These are phyloP conservation scores for Blastocystis sp. DNA, from an alignment of 352 stramenopile genomes.

Conservation along the genomic window DNA sequence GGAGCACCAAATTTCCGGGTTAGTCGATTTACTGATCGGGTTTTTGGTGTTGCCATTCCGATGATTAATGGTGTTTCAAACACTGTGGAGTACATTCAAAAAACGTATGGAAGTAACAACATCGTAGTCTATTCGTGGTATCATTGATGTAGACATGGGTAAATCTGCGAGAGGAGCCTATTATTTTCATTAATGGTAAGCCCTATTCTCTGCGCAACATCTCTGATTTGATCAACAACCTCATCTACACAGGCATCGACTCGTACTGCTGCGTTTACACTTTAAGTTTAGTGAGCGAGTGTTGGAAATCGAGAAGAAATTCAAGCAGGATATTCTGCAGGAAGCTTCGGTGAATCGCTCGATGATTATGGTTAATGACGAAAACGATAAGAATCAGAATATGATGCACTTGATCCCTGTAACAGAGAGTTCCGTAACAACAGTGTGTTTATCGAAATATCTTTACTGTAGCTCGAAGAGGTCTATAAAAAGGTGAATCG, in stretches of 20 bases:
- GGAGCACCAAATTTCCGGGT: slow-evolving; percentile 77
- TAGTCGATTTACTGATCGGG: slow-evolving; percentile 69
- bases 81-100: slow-evolving; percentile 62
- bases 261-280: slow-evolving; percentile 58
- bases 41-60: slow-evolving; percentile 62
- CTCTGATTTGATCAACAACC: slow-evolving; percentile 75
- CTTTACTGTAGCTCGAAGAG: slow-evolving; percentile 2
- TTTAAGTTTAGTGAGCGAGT: slow-evolving; percentile 70
- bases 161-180: slow-evolving; percentile 80
- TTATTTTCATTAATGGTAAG: slow-evolving; percentile 77
- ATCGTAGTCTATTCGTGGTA: slow-evolving; percentile 66
- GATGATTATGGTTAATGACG: slow-evolving; percentile 63
- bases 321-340: slow-evolving; percentile 75
- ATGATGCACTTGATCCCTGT: slow-evolving; percentile 47
- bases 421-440: neutral
- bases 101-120: slow-evolving; percentile 69
- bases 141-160: slow-evolving; percentile 69
- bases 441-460: neutral
- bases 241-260: slow-evolving; percentile 77
- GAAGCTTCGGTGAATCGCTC: slow-evolving; percentile 67
- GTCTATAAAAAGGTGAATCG: neutral
- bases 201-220: slow-evolving; percentile 77
- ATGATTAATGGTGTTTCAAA: slow-evolving; percentile 59
- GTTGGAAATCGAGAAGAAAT: slow-evolving; percentile 73
- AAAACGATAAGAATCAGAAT: slow-evolving; percentile 52